Evolutionary conservation across 2,329 filamentous ascomycete genomes (phyloP), one percentile per base, ranked within the genome.

Genomic region (Nothophaeocryptopus gaeumannii): DNA sequence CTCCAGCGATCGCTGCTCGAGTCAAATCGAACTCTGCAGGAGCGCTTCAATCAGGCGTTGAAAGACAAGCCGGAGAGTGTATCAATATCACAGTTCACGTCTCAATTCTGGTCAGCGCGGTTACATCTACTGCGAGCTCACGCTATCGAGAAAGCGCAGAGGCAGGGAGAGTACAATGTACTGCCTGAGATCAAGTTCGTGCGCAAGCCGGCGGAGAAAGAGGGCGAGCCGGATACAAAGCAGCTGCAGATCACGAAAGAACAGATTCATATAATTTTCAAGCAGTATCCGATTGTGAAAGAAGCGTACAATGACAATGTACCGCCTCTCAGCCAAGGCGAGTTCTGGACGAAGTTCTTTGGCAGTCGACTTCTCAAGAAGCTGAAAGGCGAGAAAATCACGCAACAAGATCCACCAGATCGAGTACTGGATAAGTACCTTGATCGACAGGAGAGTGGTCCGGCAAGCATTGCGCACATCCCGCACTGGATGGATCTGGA

Each of bases 261-360:
- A 70, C 91, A 97, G 70, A 89, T 97, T 44, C 86, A 91, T 64
- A 82, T 95, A 65, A 93, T 99, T 45, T 91, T 99, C 70, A 84
- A 81, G 53, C 93, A 97, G 68, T 92, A 99, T 69, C 90, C 93
- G 2, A 77, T 99, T 0, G 86, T 99, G 51, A 88, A 89, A 67
- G 83, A 84, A 14, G 88, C 95, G 5, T 97, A 96, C 70, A 89
- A 97, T 65, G 91, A 96, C 65, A 89, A 91, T 58, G 90, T 96
- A 0, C 61, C 67, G 2, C 61, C 61, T 5, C 71, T 95, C 34
- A 83, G 79, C 20, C 88, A 95, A 63, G 78, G 78, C 48, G 83
- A 89, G 42, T 99, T 99, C 67, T 99, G 92, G 91, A 87, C 87
- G 5, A 81, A 89, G 11, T 99, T 99, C 72, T 97, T 99, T 68